A percentile compares a stretch with the other conserved stretches of the same genome.
phyloP scores from a whole-genome alignment of 2,329 filamentous ascomycete genomes.

The Fusarium goolgardi region DNA sequence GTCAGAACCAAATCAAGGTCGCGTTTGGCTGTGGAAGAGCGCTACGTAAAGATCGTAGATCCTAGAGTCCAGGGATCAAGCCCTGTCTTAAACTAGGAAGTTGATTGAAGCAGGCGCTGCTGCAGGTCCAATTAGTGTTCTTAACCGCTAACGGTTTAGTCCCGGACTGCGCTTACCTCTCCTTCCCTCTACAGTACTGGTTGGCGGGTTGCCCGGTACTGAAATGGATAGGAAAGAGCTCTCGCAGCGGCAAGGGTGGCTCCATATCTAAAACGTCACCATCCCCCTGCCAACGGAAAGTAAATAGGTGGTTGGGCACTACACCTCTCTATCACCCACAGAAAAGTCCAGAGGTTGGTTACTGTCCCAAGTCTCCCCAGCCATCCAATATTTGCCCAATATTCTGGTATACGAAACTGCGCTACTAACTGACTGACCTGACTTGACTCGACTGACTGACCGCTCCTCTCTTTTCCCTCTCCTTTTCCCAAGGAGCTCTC shows the following conservation, averaged over 20 bases:
- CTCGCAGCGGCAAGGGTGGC: constrained; percentile 8
- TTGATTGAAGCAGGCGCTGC: constrained; percentile 25
- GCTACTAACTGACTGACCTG: constrained; percentile 19
- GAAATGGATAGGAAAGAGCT: constrained; percentile 10
- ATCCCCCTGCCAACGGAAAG: constrained; percentile 42
- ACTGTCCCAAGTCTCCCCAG: constrained; percentile 40
- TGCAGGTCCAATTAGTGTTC: constrained; percentile 33
- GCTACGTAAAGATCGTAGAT: constrained; percentile 44
- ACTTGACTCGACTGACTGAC: constrained; percentile 25
- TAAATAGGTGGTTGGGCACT: constrained; percentile 47
- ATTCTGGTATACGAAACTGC: constrained; percentile 34
- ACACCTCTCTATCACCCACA: constrained; percentile 29
- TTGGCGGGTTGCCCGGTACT: constrained; percentile 44
- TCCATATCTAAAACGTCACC: constrained; percentile 41
- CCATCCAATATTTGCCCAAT: constrained; percentile 43
- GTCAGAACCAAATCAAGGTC: constrained; percentile 22
- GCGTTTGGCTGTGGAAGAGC: constrained; percentile 12
- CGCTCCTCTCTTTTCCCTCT: constrained; percentile 37
- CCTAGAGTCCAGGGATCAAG: constrained; percentile 39
- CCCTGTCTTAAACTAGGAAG: constrained; percentile 18
- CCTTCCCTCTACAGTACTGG: constrained; percentile 25
- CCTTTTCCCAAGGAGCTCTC: constrained; percentile 27
- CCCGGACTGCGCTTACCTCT: constrained; percentile 2
- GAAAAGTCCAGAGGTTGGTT: constrained; percentile 46
- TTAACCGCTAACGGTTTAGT: constrained; percentile 20